Conservation (phyloP, 2,329 filamentous ascomycete species). For the Clarireedia paspali region DNA sequence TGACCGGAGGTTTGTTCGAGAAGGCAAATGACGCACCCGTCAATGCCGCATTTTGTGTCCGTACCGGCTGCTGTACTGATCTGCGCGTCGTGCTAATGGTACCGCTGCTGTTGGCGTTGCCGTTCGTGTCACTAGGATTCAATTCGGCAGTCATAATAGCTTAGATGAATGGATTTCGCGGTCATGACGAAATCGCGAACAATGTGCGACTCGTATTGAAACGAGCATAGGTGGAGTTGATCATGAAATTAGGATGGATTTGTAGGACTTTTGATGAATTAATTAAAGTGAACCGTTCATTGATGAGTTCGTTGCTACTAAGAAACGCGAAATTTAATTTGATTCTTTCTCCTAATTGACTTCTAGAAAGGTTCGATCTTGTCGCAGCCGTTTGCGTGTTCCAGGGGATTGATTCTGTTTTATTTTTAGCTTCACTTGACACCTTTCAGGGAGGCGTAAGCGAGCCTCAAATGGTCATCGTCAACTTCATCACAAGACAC, state of each 20-base stretch:
- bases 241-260: neutral
- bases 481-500: too few relatives aligned
- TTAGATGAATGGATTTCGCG: neutral
- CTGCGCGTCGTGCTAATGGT: neutral
- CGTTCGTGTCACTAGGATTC: neutral
- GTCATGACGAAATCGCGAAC: neutral
- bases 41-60: conserved; percentile 3
- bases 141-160: neutral
- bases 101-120: neutral
- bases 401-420: too few relatives aligned
- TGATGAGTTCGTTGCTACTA: too few relatives aligned
- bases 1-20: conserved; percentile 31
- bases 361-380: too few relatives aligned
- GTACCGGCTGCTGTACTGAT: conserved; percentile 1
- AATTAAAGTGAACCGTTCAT: neutral
- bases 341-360: too few relatives aligned
- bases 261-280: neutral
- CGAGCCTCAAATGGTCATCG: too few relatives aligned
- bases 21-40: conserved; percentile 1
- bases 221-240: neutral
- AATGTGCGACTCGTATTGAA: neutral
- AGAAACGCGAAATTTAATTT: too few relatives aligned
- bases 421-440: too few relatives aligned
- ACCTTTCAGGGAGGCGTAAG: too few relatives aligned
- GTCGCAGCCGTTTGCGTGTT: too few relatives aligned